Conservation (phyloP, 1,284 basidiomycete species). For the Inonotus hispidus region DNA sequence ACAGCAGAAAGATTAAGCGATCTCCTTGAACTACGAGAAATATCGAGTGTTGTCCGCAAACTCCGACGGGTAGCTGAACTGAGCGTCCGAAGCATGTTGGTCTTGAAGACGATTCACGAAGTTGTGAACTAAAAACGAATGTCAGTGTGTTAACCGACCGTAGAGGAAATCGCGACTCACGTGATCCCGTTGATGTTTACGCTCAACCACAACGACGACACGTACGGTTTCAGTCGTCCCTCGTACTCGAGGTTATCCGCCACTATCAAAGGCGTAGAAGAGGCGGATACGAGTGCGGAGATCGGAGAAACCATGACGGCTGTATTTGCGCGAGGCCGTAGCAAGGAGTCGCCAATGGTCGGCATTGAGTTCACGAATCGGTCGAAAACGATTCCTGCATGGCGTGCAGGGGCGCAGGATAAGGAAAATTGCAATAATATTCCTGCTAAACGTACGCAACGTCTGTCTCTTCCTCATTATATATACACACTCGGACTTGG, state of each 20-base stretch:
- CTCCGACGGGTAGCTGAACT: too few species aligned
- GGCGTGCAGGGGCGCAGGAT: constrained; percentile 8
- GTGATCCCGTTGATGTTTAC: not conserved
- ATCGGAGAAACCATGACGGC: constrained; percentile 6
- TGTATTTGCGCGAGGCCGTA: constrained; percentile 13
- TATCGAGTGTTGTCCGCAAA: too few species aligned
- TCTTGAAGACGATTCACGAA: too few species aligned
- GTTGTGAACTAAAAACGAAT: too few species aligned
- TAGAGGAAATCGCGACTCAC: not conserved
- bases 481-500: not conserved
- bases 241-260: not conserved
- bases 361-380: constrained; percentile 20
- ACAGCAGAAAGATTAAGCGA: not conserved
- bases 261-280: not conserved
- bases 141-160: not conserved
- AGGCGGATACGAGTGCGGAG: not conserved
- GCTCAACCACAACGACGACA: constrained; percentile 9
- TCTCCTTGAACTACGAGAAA: not conserved
- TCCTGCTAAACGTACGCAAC: constrained; percentile 11
- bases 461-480: not conserved
- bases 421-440: constrained; percentile 5
- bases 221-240: too few species aligned
- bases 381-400: constrained; percentile 13
- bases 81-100: too few species aligned
- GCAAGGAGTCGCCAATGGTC: constrained; percentile 17